phyloP scores from a whole-genome alignment of 805 yeast genomes.

The Lachancea cidri region DNA sequence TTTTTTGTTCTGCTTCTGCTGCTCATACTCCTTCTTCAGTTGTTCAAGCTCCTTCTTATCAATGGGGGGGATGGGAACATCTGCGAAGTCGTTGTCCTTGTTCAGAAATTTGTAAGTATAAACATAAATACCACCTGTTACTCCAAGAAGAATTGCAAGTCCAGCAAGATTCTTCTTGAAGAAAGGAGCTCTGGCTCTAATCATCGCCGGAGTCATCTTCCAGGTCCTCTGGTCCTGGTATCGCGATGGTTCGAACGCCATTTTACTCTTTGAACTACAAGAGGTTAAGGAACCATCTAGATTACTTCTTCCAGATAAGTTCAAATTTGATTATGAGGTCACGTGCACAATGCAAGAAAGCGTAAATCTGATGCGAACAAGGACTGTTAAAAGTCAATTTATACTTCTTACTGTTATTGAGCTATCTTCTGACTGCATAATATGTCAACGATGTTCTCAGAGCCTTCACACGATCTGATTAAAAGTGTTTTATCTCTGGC shows the following conservation, averaged over 20 bases:
- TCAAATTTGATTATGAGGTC: no score
- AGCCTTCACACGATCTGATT: no score
- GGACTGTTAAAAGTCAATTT: no score
- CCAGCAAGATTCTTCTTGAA: constrained; percentile 70
- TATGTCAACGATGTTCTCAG: no score
- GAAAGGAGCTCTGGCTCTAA: constrained; percentile 84
- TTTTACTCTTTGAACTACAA: constrained; percentile 2
- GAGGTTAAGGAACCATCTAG: not conserved
- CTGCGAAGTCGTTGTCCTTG: constrained; percentile 72
- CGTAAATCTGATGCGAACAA: no score
- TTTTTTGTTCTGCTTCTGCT: constrained; percentile 18
- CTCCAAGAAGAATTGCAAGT: constrained; percentile 52
- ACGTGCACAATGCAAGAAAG: no score
- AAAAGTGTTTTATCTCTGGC: not conserved
- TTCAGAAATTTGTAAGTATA: constrained; percentile 63
- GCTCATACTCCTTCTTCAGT: constrained; percentile 69
- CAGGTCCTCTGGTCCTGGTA: constrained; percentile 64
- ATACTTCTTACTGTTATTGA: no score
- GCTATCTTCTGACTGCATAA: no score
- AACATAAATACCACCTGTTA: constrained; percentile 61
- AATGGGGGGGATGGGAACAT: constrained; percentile 92
- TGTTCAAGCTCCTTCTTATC: constrained; percentile 68
- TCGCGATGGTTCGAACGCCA: constrained; percentile 35
- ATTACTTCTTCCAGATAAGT: no score
- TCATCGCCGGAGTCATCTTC: constrained; percentile 90